A percentile compares a stretch with the other conserved stretches of the same genome.
Evolutionary conservation across 2,329 filamentous ascomycete genomes (phyloP).

Genomic region (Tolypocladium cylindrosporum): DNA sequence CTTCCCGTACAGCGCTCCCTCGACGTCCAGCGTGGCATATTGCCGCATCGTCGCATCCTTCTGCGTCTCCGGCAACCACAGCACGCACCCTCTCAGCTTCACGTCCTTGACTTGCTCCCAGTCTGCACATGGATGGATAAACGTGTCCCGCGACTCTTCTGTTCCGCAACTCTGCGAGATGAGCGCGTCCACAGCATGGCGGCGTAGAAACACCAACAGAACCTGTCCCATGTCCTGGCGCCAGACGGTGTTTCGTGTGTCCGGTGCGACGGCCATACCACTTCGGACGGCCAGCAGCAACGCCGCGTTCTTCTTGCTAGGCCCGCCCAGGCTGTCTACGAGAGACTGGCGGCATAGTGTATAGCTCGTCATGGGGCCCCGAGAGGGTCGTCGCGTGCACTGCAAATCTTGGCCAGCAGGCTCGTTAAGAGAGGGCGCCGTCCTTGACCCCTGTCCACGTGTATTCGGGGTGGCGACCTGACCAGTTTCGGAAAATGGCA

Average conservation of each 20-base stretch:
- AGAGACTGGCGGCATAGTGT: slow-evolving; percentile 17
- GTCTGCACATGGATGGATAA: slow-evolving; percentile 26
- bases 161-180: slow-evolving; percentile 11
- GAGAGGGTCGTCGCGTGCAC: slow-evolving; percentile 2
- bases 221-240: slow-evolving; percentile 46
- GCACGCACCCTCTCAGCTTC: slow-evolving; percentile 32
- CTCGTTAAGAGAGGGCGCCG: neutral
- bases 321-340: slow-evolving; percentile 14
- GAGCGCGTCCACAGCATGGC: slow-evolving; percentile 35
- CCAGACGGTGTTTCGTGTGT: slow-evolving; percentile 11
- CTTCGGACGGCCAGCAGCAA: slow-evolving; percentile 11
- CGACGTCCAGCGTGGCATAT: slow-evolving; percentile 35
- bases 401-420: neutral
- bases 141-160: slow-evolving; percentile 21
- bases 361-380: slow-evolving; percentile 16
- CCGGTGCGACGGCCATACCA: slow-evolving; percentile 14
- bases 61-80: slow-evolving; percentile 26
- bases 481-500: neutral
- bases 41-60: slow-evolving; percentile 15
- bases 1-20: slow-evolving; percentile 18
- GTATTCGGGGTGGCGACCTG: neutral
- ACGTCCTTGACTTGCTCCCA: slow-evolving; percentile 34
- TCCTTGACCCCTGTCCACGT: neutral
- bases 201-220: slow-evolving; percentile 40
- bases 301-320: slow-evolving; percentile 6